These are phyloP conservation scores for Candida saitoana DNA, from an alignment of 805 yeast genomes.

Conservation along the genomic window DNA sequence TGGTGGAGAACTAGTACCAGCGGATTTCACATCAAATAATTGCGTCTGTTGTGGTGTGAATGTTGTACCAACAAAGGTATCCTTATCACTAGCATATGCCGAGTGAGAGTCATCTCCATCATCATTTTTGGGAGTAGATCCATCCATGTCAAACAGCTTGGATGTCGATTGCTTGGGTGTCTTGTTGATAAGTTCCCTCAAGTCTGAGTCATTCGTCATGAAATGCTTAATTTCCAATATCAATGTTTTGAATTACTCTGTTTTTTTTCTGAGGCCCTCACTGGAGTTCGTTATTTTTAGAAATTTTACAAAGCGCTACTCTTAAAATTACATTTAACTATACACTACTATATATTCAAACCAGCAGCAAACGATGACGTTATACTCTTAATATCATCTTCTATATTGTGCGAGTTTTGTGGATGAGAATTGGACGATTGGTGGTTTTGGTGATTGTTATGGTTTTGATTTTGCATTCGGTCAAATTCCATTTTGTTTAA, in stretches of 20 bases:
- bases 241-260: not conserved
- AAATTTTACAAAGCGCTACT: not conserved
- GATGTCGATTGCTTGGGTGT: slow-evolving; percentile 5
- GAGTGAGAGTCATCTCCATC: not conserved
- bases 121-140: not conserved
- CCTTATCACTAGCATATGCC: slow-evolving; percentile 1
- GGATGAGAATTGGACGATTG: not conserved
- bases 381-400: slow-evolving; percentile 33
- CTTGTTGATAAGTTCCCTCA: not conserved
- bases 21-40: slow-evolving; percentile 2
- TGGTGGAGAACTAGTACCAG: not conserved
- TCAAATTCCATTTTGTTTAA: slow-evolving; percentile 19
- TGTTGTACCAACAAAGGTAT: slow-evolving; percentile 1
- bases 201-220: not conserved
- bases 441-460: not conserved
- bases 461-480: not conserved
- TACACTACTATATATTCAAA: slow-evolving; percentile 16
- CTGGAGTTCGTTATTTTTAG: not conserved
- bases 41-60: not conserved
- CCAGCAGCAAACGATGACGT: slow-evolving; percentile 39
- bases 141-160: not conserved
- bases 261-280: slow-evolving; percentile 5
- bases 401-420: slow-evolving; percentile 12
- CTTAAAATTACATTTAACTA: slow-evolving; percentile 1
- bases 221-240: not conserved